Evolutionary conservation across 495 filamentous ascomycete genomes (phyloP), one percentile per base, ranked within the genome.

Genomic region (Aspergillus homomorphus): DNA sequence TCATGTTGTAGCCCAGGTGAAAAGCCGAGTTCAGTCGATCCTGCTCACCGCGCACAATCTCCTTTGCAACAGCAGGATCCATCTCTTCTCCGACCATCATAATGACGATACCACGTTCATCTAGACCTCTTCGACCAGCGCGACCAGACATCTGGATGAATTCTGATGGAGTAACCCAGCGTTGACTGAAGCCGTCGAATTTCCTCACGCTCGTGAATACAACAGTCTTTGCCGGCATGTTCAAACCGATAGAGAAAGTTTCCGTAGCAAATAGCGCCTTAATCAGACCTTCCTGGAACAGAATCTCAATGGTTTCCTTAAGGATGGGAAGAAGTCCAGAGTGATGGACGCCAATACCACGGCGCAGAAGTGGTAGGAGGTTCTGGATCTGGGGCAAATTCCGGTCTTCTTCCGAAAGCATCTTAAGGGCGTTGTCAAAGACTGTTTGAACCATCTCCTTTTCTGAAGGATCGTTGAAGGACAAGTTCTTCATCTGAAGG

Each of bases 1-100:
- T 87, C 94, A 98, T 98, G 73, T 98, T 98, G 78, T 98, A 98
- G n/a, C 94, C 92, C 12, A 98, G 81, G 68, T 98, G 89, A 77
- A 98, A 98, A 15, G 94, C 94, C 3, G 94, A 98, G 73, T 98
- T 98, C 43, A 98, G 84, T 45, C 90, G 88, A 69, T 98, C 94
- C 68, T 98, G 94, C 67, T 96, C 87, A 67, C 94, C 94, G 52
- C 93, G 89, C 24, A 98, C 94, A 58, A 98, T 96, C 51, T 89
- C 87, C 72, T 94, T 94, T 23, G 94, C 94, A 54, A 88, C 82
- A 1, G 87, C 85, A n/a, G 94, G 95, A 60, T 98, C 95, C 82
- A 98, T 95, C 74, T 92, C 89, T 67, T 92, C 89, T 60, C 95
- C 89, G 52, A 98, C 85, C 94, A 98, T 98, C 89, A 98, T 96